Base-by-base conservation (phyloP, 176 grass and related monocot species). In the Tuctoria greenei region DNA sequence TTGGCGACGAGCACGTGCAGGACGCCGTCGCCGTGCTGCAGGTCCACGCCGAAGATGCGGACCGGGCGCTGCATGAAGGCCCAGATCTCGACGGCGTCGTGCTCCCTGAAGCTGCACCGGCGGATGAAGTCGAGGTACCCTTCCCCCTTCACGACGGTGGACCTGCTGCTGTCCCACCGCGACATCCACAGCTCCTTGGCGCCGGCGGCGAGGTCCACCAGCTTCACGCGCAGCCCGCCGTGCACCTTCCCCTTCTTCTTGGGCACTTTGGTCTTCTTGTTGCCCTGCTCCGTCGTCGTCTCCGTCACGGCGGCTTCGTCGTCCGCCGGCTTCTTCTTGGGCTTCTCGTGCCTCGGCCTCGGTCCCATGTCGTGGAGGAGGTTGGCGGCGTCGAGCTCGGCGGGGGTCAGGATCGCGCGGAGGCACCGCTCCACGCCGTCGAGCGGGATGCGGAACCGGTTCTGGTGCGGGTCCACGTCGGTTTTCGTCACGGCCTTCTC, bases 1-100 rank as follows among this genome's bases (percentile, higher is more conserved):
- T 64, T 76, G 42, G 67, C 70, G 73, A 82, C 18, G 28, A 89
- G 59, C 16, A 91, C 11, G 46, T 64, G 77, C 18, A 95, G 67
- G 10, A 18, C 38, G 24, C 92, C 84, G 28, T 81, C 76, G 68
- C 69, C 56, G 68, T 8, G 44, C 73, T 16, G 51, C 73, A 95
- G 45, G 56, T 31, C 66, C 17, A 0, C 0, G 38, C 51, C 82
- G 52, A 75, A 67, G 62, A 73, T 10, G 0, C 2, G 20, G 9
- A 84, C 47, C 18, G 1, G 2, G 7, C 81, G 47, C 64, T 73
- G 20, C 51, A 65, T 7, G 61, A 85, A 71, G 7, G 81, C 61
- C 55, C 71, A 74, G 31, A 78, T 26, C 27, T 27, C 38, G 20
- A 79, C 34, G 64, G 0, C 16, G 74, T 88, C 54, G 2, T 1